Conservation (phyloP, 768 basidiomycete genomes). For the Tephrocybe sp. region DNA sequence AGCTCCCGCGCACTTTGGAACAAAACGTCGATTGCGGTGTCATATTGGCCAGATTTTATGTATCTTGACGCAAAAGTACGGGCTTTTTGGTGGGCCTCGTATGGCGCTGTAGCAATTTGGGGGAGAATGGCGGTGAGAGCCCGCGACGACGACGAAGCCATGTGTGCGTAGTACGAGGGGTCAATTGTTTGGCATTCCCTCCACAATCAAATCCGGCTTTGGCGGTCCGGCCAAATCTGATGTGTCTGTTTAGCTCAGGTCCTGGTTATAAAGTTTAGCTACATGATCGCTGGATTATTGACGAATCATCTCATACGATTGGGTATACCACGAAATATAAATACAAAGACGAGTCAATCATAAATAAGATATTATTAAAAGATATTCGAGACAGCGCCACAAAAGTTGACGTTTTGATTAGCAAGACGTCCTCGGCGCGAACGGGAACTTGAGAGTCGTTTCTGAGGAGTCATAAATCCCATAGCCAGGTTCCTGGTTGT, state of each 20-base stretch:
- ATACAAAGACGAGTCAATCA: no score
- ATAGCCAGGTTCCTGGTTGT: conserved; percentile 64
- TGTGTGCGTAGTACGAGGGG: conserved; percentile 3
- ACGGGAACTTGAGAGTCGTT: conserved; percentile 53
- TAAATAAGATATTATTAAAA: no score
- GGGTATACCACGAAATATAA: background rate
- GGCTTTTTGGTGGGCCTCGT: conserved; percentile 96
- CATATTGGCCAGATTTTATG: conserved; percentile 74
- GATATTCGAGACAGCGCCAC: background rate
- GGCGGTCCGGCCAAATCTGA: background rate
- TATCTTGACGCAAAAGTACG: conserved; percentile 92
- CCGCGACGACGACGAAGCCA: conserved; percentile 47
- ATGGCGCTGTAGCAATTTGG: conserved; percentile 70
- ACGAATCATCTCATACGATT: background rate
- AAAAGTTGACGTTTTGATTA: conserved; percentile 24
- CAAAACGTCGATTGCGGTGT: conserved; percentile 88
- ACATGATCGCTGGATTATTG: no score
- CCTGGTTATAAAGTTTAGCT: no score
- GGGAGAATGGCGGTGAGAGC: conserved; percentile 77
- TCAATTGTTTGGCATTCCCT: conserved; percentile 11
- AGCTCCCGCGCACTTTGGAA: conserved; percentile 88
- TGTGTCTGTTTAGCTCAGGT: no score
- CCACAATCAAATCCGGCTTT: background rate
- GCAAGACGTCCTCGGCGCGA: conserved; percentile 61
- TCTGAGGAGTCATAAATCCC: conserved; percentile 57